phyloP scores from a whole-genome alignment of 352 stramenopile species.

The Phytophthora sansomeana region DNA sequence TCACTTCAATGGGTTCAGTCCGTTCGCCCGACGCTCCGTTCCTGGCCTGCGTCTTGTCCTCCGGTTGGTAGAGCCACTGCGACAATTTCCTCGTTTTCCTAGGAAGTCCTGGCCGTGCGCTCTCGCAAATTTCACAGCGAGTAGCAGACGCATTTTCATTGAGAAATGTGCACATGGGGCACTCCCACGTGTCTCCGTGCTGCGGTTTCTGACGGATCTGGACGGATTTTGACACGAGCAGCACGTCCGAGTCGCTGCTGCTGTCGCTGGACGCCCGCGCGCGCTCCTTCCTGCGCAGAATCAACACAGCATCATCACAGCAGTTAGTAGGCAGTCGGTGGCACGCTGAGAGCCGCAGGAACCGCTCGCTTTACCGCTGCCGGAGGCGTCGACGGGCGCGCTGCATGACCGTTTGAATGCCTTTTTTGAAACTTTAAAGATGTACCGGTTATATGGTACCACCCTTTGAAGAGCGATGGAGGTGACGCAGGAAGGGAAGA shows the following conservation, averaged over 20 bases:
- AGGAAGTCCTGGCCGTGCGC: conserved; percentile 23
- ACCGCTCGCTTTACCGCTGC: conserved; percentile 29
- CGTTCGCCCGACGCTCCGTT: conserved; percentile 7
- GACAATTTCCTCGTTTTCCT: conserved; percentile 47
- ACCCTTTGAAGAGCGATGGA: conserved; percentile 17
- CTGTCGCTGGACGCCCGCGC: conserved; percentile 28
- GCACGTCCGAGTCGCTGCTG: conserved; percentile 41
- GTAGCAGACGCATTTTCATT: conserved; percentile 36
- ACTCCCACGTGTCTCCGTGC: conserved; percentile 41
- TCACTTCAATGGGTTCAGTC: conserved; percentile 29
- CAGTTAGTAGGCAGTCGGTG: neutral
- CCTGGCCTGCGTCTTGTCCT: conserved; percentile 15
- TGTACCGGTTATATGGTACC: conserved; percentile 8
- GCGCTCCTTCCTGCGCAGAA: conserved; percentile 13
- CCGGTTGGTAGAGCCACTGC: conserved; percentile 52
- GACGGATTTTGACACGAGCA: conserved; percentile 14
- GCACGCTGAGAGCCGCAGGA: neutral
- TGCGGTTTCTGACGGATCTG: conserved; percentile 2
- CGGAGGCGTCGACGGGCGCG: conserved; percentile 31
- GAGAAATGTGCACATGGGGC: conserved; percentile 55
- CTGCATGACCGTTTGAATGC: conserved; percentile 20
- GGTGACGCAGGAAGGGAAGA: conserved; percentile 18
- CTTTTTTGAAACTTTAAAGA: conserved; percentile 36
- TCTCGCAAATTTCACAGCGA: conserved; percentile 56
- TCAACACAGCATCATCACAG: neutral